phyloP scores from a whole-genome alignment of 495 filamentous ascomycete genomes.

The Entonaema liquescens region DNA sequence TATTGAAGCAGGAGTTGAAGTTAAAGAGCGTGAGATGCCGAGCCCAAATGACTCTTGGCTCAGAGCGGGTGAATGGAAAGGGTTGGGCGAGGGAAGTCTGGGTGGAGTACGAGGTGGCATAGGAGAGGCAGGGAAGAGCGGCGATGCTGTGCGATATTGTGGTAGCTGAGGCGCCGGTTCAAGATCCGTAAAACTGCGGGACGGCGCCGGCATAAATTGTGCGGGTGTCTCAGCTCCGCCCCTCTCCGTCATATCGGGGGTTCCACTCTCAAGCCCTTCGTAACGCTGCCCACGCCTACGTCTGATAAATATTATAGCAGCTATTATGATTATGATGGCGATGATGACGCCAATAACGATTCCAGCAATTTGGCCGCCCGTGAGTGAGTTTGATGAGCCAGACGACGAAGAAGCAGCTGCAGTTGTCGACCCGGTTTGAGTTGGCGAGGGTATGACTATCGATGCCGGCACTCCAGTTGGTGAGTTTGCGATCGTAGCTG shows the following conservation, averaged over 20 bases:
- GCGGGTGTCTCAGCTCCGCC: conserved; percentile 33
- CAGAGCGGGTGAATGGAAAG: conserved; percentile 28
- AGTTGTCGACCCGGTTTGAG: conserved; percentile 20
- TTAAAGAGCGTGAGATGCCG: conserved; percentile 51
- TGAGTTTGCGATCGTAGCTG: conserved; percentile 52
- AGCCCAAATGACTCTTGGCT: conserved; percentile 51
- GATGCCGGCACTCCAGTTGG: conserved; percentile 36
- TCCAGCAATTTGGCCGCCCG: conserved; percentile 54
- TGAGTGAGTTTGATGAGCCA: conserved; percentile 37
- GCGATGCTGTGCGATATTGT: conserved; percentile 16
- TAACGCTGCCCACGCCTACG: conserved; percentile 50
- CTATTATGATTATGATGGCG: conserved; percentile 49
- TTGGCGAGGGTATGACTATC: conserved; percentile 17
- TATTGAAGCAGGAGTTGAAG: conserved; percentile 21
- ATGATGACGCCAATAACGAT: conserved; percentile 57
- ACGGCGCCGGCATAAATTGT: conserved; percentile 25
- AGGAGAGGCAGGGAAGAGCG: conserved; percentile 21
- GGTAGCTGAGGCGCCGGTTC: conserved; percentile 19
- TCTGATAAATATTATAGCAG: conserved; percentile 53
- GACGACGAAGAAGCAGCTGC: conserved; percentile 11
- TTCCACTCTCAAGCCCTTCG: conserved; percentile 49
- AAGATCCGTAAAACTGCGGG: conserved; percentile 17
- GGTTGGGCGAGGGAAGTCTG: conserved; percentile 33
- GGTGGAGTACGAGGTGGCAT: conserved; percentile 21
- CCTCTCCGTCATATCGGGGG: conserved; percentile 47